These are phyloP conservation scores for Myxozyma neglecta DNA, from an alignment of 805 yeast genomes.

Conservation along the genomic window DNA sequence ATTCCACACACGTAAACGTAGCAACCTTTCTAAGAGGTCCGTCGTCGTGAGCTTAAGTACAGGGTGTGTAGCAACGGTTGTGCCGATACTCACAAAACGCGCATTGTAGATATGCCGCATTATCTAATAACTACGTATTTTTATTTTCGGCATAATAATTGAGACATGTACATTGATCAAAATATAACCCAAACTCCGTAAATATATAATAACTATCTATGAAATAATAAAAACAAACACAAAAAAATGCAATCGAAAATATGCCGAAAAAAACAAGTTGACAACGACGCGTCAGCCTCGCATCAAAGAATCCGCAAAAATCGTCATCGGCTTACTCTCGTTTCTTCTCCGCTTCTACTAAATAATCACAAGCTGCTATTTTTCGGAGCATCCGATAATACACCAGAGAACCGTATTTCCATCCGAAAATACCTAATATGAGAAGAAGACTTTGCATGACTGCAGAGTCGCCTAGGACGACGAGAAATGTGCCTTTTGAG, in stretches of 20 bases:
- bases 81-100: no score
- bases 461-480: constrained; percentile 28
- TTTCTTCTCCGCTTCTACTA: background rate
- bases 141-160: no score
- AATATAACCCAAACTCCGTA: no score
- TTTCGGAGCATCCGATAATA: constrained; percentile 19
- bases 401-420: constrained; percentile 20
- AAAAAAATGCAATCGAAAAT: no score
- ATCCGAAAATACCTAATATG: constrained; percentile 23
- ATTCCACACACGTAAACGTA: background rate
- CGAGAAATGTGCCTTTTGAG: constrained; percentile 29
- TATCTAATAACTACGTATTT: no score
- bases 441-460: constrained; percentile 24
- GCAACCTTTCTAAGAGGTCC: no score
- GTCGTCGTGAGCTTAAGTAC: no score
- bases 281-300: background rate
- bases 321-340: background rate
- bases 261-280: background rate
- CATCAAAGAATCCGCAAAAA: background rate
- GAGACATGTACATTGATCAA: no score
- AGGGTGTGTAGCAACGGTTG: no score
- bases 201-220: no score
- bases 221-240: no score
- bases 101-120: no score
- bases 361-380: background rate